These are phyloP conservation scores for Wickerhamiella alocasiicola DNA, from an alignment of 805 yeast genomes.

Conservation along the genomic window DNA sequence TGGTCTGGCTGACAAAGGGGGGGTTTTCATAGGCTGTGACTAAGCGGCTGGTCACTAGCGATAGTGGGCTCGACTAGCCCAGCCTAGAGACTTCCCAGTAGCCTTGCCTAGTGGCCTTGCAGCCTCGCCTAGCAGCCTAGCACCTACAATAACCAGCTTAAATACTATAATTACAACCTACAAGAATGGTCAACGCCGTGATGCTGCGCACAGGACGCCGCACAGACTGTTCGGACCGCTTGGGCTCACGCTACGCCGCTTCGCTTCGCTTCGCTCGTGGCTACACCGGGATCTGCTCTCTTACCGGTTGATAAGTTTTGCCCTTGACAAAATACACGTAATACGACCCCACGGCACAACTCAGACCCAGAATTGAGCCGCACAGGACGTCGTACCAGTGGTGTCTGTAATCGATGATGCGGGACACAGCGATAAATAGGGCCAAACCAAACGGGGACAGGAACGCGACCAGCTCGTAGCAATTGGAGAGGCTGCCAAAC, in stretches of 20 bases:
- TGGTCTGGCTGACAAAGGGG: slow-evolving; percentile 2
- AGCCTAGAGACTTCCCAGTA: too few species aligned
- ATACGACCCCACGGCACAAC: not conserved
- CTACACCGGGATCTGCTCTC: not conserved
- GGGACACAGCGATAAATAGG: slow-evolving; percentile 60
- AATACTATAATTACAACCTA: too few species aligned
- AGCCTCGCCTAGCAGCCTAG: too few species aligned
- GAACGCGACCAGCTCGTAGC: slow-evolving; percentile 2
- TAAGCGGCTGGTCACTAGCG: too few species aligned
- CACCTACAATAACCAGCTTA: too few species aligned
- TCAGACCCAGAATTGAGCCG: slow-evolving; percentile 57
- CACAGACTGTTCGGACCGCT: too few species aligned
- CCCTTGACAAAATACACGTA: not conserved
- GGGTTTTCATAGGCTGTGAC: slow-evolving; percentile 7
- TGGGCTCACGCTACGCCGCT: too few species aligned
- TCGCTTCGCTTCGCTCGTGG: too few species aligned
- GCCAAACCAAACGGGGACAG: slow-evolving; percentile 44
- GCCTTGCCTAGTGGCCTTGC: too few species aligned
- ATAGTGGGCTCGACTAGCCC: too few species aligned
- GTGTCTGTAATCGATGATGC: slow-evolving; percentile 89
- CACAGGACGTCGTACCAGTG: slow-evolving; percentile 74
- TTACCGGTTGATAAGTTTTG: not conserved
- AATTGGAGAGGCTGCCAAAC: slow-evolving; percentile 21
- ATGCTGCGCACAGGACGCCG: too few species aligned
- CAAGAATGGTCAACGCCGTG: too few species aligned